Evolutionary conservation across 305 asterid species (phyloP), one percentile per base, ranked within the genome.

Genomic region (Lippia alba): DNA sequence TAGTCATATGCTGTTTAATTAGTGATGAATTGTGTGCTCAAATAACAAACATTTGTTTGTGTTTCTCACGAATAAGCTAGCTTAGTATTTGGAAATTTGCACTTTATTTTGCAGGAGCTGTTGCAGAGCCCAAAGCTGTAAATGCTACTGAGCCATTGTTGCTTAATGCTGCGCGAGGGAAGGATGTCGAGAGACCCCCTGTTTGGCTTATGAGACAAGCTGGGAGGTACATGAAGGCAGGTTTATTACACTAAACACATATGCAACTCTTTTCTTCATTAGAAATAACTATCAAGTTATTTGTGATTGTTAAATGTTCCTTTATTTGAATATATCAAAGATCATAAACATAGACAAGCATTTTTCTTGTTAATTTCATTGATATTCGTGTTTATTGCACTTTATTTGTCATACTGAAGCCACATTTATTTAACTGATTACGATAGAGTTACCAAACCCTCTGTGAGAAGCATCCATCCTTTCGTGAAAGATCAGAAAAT

Each of bases 151-250:
- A 94, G 74, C 97, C 99, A 50, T 64, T 94, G 86, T 73, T 94
- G 65, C 93, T 94, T 49, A 74, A 88, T 65, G 99, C 99, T 56
- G 97, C 83, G 40, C 81, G 91, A 58, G 99, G 99, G 69, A 87
- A 89, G 82, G 92, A 87, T 56, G 99, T 94, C 1, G 97, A 90
- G 60, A 90, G 97, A 63, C 99, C 99, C 63, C 99, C 99, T 6
- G 99, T 94, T 83, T 94, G 97, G 97, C 99, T 94, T 69, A 94
- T 94, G 99, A 87, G 99, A 76, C 97, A 94, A 84, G 99, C 99
- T 58, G 99, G 97, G 92, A 91, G 99, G 89, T 94, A 94, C 82
- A 94, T 94, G 99, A 91, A 94, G 99, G 97, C 96, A 94, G 94
- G 97, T 88, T 90, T 87, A 82, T 82, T 24, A 24, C 30, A 24